Conservation (phyloP, 78 protist genomes). For the Planoprotostelium fungivorum region DNA sequence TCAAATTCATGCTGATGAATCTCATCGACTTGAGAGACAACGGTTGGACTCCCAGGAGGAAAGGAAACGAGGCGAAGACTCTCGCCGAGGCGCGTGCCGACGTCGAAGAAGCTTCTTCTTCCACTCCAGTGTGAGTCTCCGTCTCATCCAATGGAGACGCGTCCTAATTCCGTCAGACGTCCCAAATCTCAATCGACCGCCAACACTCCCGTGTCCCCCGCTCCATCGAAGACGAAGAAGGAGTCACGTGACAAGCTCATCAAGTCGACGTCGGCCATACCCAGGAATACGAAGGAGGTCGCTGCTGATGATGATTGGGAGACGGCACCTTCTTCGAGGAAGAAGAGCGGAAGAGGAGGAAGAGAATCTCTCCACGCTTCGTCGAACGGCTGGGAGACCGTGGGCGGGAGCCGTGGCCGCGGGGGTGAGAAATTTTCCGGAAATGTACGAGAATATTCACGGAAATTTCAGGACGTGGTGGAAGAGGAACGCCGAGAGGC, state of each 20-base stretch:
- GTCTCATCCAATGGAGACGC: no score
- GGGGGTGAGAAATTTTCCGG: background rate
- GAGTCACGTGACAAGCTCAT: background rate
- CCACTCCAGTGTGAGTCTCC: background rate
- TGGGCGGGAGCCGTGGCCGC: background rate
- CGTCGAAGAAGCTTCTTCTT: background rate
- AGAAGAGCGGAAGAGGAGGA: background rate
- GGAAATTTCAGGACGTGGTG: background rate
- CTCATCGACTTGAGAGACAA: background rate
- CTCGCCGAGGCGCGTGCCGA: background rate
- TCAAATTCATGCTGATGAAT: background rate
- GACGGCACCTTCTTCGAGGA: background rate
- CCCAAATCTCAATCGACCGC: no score
- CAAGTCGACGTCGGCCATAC: background rate
- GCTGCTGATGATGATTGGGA: background rate
- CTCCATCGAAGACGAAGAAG: background rate
- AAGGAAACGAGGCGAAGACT: background rate
- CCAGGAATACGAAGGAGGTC: background rate
- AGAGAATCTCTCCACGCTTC: background rate
- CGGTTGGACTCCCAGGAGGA: background rate
- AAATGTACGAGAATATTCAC: background rate
- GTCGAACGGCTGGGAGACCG: background rate
- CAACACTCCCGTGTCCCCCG: background rate
- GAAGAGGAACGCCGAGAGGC: background rate
- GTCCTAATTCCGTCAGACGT: no score